These are phyloP conservation scores for Tuber microsphaerosporum DNA, from an alignment of 495 filamentous ascomycete species.

Conservation along the genomic window DNA sequence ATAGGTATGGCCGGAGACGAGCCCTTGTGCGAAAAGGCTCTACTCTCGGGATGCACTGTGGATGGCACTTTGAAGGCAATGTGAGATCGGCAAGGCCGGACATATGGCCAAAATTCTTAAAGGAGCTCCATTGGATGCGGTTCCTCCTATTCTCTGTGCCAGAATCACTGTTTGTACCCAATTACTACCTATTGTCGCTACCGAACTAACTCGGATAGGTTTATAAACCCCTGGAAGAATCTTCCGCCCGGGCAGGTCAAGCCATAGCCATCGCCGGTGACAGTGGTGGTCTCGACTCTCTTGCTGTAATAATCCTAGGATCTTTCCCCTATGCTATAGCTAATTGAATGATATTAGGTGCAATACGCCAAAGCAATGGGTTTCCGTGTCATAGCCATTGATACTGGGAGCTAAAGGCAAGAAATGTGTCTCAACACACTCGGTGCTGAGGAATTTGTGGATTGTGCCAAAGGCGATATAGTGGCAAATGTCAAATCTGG, in stretches of 20 bases:
- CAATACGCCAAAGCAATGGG: conserved; percentile 92
- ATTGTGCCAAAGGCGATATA: conserved; percentile 70
- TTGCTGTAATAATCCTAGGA: conserved; percentile 49
- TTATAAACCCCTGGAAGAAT: conserved; percentile 89
- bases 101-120: conserved; percentile 75
- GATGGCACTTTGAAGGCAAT: conserved; percentile 92
- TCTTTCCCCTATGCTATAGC: conserved; percentile 1
- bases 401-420: conserved; percentile 70
- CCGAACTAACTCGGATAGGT: conserved; percentile 41
- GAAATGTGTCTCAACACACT: conserved; percentile 57
- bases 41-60: conserved; percentile 81
- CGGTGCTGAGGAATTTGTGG: conserved; percentile 64
- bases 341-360: too few relatives aligned
- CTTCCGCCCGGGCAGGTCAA: too few relatives aligned
- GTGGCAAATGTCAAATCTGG: conserved; percentile 71
- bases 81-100: conserved; percentile 77
- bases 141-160: conserved; percentile 76
- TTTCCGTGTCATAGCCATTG: conserved; percentile 67
- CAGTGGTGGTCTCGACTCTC: conserved; percentile 74
- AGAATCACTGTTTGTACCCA: conserved; percentile 60
- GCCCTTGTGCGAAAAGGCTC: conserved; percentile 64
- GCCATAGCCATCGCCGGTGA: conserved; percentile 86
- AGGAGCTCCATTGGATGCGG: conserved; percentile 63
- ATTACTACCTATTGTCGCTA: not conserved
- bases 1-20: conserved; percentile 49